Percentiles rank a stretch among this genome's conserved stretches.
phyloP scores from a whole-genome alignment of 768 basidiomycete species.

The Pholiota conissans region DNA sequence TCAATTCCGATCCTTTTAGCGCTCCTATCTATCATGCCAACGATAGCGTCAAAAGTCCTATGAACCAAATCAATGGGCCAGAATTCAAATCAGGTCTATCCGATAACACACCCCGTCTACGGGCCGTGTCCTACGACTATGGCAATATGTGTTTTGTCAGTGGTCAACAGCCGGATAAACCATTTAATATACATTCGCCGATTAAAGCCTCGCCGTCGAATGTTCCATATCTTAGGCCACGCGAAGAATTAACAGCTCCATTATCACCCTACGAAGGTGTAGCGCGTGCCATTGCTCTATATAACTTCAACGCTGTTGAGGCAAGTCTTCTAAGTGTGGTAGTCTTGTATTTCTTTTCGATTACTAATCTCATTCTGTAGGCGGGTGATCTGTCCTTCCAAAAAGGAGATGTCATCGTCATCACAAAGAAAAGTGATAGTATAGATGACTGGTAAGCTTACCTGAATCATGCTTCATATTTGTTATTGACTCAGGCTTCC shows the following conservation, averaged over 20 bases:
- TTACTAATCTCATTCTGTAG: conserved; percentile 33
- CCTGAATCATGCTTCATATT: not conserved
- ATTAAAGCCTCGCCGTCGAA: not conserved
- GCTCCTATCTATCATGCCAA: not conserved
- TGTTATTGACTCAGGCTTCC: not conserved
- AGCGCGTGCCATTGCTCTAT: conserved; percentile 72
- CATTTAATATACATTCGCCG: not conserved
- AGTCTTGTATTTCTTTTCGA: not conserved
- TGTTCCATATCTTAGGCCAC: conserved; percentile 38
- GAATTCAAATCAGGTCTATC: not conserved
- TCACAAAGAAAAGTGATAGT: conserved; percentile 69
- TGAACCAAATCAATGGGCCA: not conserved
- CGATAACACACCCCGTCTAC: not conserved
- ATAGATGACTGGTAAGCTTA: conserved; percentile 70
- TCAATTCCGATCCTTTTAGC: not conserved
- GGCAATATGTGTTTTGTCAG: not conserved
- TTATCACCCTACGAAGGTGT: conserved; percentile 59
- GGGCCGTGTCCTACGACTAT: conserved; percentile 1
- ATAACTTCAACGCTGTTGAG: conserved; percentile 73
- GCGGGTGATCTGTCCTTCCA: conserved; percentile 72
- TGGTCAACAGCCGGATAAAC: not conserved
- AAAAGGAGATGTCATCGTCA: conserved; percentile 72
- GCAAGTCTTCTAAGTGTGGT: conserved; percentile 31
- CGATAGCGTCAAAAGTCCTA: not conserved
- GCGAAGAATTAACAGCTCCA: conserved; percentile 49